Base-by-base conservation (phyloP, 2,329 filamentous ascomycete species). In the Diaporthe caulivora region DNA sequence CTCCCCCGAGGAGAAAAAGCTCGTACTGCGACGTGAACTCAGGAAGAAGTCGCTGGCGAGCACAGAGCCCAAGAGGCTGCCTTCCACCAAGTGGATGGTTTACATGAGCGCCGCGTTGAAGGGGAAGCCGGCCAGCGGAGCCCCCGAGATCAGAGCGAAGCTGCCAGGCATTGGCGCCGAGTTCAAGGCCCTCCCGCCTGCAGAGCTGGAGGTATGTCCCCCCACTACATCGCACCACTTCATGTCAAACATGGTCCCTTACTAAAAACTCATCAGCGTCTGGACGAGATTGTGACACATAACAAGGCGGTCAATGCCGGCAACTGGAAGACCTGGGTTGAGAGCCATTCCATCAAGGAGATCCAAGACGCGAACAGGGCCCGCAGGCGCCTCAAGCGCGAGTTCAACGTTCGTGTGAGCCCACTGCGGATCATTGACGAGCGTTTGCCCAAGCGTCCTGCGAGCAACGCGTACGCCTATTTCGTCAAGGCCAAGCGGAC, bases 321-420 rank as follows among this genome's bases (percentile, higher is more conserved):
- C 11, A 77, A 79, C 24, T 82, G 82, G 78, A 83, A 85, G 80
- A 80, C 82, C 21, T 91, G 89, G 88, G 79, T 90, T n/a, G 81
- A 86, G 74, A 81, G 79, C 37, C 78, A 85, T 76, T 79, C 84
- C 4, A 79, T 82, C 3, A 78, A 79, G 67, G 80, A 82, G 40
- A 86, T 90, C 70, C 75, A 78, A 62, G 74, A 80, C 2, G 88
- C 89, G 75, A 90, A 89, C 82, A 75, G 74, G 2, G 86, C 87
- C 29, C 89, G 89, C 72, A 75, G 58, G 10, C 75, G 74, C 34
- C 83, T 91, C 60, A 80, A 80, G 72, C 82, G 79, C 70, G 82
- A 84, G 71, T 78, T 78, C 68, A 75, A 77, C 64, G 78, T 79
- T 76, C 78, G 79, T 75, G 55, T 71, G 29, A 3, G 42, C 26